Evolutionary conservation across 805 yeast species (phyloP), one percentile per base, ranked within the genome.

Genomic region (Nakazawaea ishiwadae): DNA sequence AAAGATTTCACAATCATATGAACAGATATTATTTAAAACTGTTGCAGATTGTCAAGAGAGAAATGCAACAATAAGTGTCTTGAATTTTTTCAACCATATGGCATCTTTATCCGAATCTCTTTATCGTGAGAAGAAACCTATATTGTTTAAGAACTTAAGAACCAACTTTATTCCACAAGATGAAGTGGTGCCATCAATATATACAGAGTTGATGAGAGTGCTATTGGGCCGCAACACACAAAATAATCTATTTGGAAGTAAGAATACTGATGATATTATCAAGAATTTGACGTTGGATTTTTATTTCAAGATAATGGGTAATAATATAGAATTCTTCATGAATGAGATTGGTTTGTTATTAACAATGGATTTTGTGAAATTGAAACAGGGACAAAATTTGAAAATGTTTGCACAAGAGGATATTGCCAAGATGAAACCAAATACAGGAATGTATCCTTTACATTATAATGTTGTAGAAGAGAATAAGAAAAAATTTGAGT

Each of bases 351-450:
- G 44, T n/a, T 19, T 41, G n/a, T 21, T 41, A n/a, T 11, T 41
- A 10, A 26, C 40, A 29, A 41, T 41, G 44, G 40, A 36, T 27
- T 41, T 41, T 17, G 33, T 41, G 4, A 36, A 31, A 11, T n/a
- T 18, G 15, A 41, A 41, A 27, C 26, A 29, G 16, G 37, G 40
- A 4, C 21, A 41, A 5, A 8, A 5, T 3, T 10, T 31, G 10
- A 16, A 35, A 11, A 16, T 19, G 9, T 35, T 36, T 24, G 44
- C 33, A 14, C 39, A 35, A 14, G 39, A 35, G n/a, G 39, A 40
- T 4, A 7, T 31, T 7, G 12, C 4, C 17, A 16, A 19, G 12
- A n/a, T 20, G n/a, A 36, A 24, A 14, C 11, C 24, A 5, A 17
- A 15, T 19, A 35, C 35, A 9, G 26, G 34, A 11, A 11, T 41